These are phyloP conservation scores for Emmonsia crescens DNA, from an alignment of 2,329 filamentous ascomycete genomes.

Conservation along the genomic window DNA sequence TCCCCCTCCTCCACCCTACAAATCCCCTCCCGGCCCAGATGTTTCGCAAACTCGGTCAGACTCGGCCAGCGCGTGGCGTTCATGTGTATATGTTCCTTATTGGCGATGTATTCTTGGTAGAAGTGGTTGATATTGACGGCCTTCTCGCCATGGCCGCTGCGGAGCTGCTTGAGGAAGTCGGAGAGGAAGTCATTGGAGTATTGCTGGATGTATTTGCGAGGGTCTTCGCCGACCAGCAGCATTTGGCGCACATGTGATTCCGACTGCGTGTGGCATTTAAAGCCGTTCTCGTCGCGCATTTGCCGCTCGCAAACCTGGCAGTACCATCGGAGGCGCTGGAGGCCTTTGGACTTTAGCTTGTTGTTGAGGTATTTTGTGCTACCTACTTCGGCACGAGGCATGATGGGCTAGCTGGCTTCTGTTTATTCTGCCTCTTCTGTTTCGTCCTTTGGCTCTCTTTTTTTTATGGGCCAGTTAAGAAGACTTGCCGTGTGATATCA, in stretches of 20 bases:
- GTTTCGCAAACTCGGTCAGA: conserved; percentile 81
- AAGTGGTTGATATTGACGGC: conserved; percentile 81
- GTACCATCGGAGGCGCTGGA: conserved; percentile 81
- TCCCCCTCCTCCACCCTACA: conserved; percentile 83
- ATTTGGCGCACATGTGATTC: conserved; percentile 87
- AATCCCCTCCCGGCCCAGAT: conserved; percentile 74
- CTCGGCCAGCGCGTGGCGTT: conserved; percentile 84
- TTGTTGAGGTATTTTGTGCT: conserved; percentile 85
- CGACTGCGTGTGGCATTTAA: conserved; percentile 72
- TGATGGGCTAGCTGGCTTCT: conserved; percentile 38
- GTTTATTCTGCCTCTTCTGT: background rate
- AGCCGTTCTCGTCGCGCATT: conserved; percentile 77
- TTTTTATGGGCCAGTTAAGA: too few relatives aligned
- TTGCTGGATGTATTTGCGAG: conserved; percentile 70
- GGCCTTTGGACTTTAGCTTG: conserved; percentile 63
- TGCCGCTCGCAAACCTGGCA: conserved; percentile 72
- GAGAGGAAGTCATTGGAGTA: conserved; percentile 71
- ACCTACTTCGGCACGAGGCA: conserved; percentile 88
- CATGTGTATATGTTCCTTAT: conserved; percentile 86
- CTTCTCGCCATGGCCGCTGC: conserved; percentile 84
- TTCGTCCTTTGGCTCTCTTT: background rate
- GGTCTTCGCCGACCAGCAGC: conserved; percentile 74
- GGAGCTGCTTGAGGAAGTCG: conserved; percentile 67
- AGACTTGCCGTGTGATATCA: too few relatives aligned
- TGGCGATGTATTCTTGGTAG: conserved; percentile 85